Evolutionary conservation across 129 eudicot species (phyloP).

Genomic region (Kitagawia praeruptora): DNA sequence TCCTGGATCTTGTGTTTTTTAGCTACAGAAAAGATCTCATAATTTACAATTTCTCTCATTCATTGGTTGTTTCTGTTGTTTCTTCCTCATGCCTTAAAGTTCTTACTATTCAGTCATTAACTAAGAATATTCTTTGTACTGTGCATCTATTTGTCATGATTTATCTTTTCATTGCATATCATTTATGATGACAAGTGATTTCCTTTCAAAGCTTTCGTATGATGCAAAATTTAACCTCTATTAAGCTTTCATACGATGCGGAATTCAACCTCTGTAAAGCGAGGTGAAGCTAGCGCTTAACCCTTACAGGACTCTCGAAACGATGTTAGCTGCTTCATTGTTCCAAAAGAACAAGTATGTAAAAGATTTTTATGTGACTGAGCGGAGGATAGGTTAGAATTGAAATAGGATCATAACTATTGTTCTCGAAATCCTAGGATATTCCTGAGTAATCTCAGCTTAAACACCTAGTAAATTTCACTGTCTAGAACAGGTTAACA

Average conservation of each 20-base stretch:
- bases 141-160: background rate
- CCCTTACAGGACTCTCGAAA: background rate
- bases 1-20: conserved; percentile 6
- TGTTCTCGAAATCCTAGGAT: background rate
- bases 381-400: background rate
- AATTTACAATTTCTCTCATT: no score
- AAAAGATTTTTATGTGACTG: background rate
- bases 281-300: background rate
- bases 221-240: background rate
- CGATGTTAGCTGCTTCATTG: background rate
- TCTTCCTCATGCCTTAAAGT: no score
- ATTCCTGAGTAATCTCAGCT: background rate
- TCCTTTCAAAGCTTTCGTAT: background rate
- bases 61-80: no score
- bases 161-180: background rate
- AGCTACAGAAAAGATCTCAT: no score
- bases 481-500: background rate
- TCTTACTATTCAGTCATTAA: no score
- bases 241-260: background rate
- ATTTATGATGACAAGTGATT: background rate
- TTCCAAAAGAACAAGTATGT: background rate
- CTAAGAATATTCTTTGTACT: background rate
- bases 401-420: background rate
- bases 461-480: background rate
- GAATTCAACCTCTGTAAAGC: background rate